Evolutionary conservation across 2,329 filamentous ascomycete genomes (phyloP).

Genomic region (Scytalidium sp.): DNA sequence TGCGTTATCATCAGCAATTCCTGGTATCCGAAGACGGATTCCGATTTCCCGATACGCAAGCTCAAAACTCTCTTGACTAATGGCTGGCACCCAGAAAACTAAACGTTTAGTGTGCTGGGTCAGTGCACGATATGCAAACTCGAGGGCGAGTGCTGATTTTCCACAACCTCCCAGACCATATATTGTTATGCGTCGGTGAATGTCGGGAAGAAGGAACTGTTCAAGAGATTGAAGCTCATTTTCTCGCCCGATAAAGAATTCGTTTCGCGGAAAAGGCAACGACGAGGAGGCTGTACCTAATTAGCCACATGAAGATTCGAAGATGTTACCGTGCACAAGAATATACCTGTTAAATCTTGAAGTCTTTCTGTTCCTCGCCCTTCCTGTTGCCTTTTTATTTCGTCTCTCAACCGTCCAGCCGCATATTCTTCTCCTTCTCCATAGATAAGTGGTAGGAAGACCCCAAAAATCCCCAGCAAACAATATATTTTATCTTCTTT

Average conservation of each 20-base stretch:
- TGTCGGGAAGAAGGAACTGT: slow-evolving; percentile 2
- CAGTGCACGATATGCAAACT: slow-evolving; percentile 36
- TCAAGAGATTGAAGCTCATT: slow-evolving; percentile 3
- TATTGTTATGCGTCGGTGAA: slow-evolving; percentile 13
- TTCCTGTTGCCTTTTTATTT: slow-evolving; percentile 3
- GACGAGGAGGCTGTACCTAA: slow-evolving; percentile 1
- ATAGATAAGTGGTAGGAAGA: slow-evolving; percentile 42
- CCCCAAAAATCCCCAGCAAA: slow-evolving; percentile 38
- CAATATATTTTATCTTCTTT: slow-evolving; percentile 40
- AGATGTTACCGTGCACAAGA: background rate
- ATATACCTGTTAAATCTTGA: background rate
- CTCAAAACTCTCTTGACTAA: slow-evolving; percentile 34
- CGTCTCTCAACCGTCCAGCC: slow-evolving; percentile 2
- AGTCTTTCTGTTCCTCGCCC: background rate
- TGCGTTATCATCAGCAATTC: slow-evolving; percentile 3
- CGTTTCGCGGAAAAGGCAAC: slow-evolving; percentile 5
- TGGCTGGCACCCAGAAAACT: slow-evolving; percentile 41
- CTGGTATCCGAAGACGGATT: slow-evolving; percentile 21
- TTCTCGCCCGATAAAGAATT: slow-evolving; percentile 5
- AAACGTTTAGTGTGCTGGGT: slow-evolving; percentile 31
- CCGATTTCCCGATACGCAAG: slow-evolving; percentile 33
- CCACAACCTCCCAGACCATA: slow-evolving; percentile 35
- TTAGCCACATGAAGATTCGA: background rate
- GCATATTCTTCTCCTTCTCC: slow-evolving; percentile 24
- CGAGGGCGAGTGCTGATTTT: slow-evolving; percentile 37